Base-by-base conservation (phyloP, 176 grass and related monocot species). In the Hsuehochloa calcarea region DNA sequence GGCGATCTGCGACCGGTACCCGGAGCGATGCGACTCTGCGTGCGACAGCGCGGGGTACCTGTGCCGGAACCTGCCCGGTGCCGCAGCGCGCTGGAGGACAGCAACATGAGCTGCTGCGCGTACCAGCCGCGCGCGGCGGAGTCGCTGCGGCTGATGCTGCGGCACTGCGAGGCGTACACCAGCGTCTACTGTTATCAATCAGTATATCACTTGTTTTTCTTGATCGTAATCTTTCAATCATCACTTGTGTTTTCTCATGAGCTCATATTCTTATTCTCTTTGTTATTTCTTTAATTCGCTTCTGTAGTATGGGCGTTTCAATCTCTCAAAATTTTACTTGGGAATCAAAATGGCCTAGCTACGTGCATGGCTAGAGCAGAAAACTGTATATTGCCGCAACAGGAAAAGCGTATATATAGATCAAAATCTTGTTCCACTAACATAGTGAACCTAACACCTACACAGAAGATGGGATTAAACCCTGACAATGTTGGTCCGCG, bases 31-130 rank as follows among this genome's bases (percentile, higher is more conserved):
- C 68, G 95, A 92, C 92, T 94, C 90, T 20, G 86, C 88, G 16
- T 97, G 95, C 87, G 95, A 97, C 92, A 92, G 86, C 88, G 89
- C 92, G 1, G 90, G 59, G 10, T 94, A 98, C 81, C 89, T 98
- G 25, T 98, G 95, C 85, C 93, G 93, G 20, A 98, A 98, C 85
- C 87, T 95, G 49, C 95, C 95, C 4, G 80, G 1, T 95, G 96
- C 85, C 87, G 89, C 25, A 85, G 78, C 23, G 87, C 90, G 40
- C 60, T 85, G 58, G 78, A 72, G 65, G 86, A 87, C 25, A 80
- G 78, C 25, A 81, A 91, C 39, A 63, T 87, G 66, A 93, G 20
- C 80, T 98, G 91, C 84, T 98, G 96, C 76, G 74, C 83, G 14
- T 98, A 95, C 87, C 80, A 70, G 5, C 96, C 96, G 0, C 92